Base-by-base conservation (phyloP, 805 yeast species). In the Starmerella geochares region DNA sequence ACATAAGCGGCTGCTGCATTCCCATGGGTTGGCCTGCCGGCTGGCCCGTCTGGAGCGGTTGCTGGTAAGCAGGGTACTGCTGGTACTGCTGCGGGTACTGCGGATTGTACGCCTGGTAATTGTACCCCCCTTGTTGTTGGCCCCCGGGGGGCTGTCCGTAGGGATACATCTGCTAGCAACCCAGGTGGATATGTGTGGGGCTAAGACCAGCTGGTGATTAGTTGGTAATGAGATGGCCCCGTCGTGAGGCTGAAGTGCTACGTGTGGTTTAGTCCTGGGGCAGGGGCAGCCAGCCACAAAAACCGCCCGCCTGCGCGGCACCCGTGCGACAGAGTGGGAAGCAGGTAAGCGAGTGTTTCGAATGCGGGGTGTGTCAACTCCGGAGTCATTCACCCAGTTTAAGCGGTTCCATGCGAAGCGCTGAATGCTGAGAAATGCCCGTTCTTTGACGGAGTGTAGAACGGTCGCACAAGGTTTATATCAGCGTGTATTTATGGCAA, bases 131-230 rank as follows among this genome's bases (percentile, higher is more conserved):
- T 33, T 48, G 51, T 43, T 42, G 52, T 21, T 48, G 52, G 16
- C 31, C 48, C 9, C 54, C 52, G 32, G 41, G 48, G 32, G 55
- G 54, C 50, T 51, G 55, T 38, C 55, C 54, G 55, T 52, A 51
- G 16, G 53, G 54, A 45, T 49, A 55, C 54, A 42, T 42, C 13
- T 9, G 46, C 37, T n/a, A 27, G 29, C 29, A 11, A 7, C 25
- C 32, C 35, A 17, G 35, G 16, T 11, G 35, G 25, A 40, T 27
- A 27, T 17, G 24, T 17, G 45, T 24, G 42, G 29, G 29, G 42
- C 3, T 7, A 11, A 23, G n/a, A 9, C 16, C 19, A 4, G 29
- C 13, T 24, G 42, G 23, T 40, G 16, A 28, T 27, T 25, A 19
- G n/a, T 40, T 7, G 44, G 10, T 17, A 17, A 27, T 27, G 44